A percentile compares a stretch with the other conserved stretches of the same genome.
phyloP scores from a whole-genome alignment of 176 grass and related monocot species.

The Ampelocalamus luodianensis region DNA sequence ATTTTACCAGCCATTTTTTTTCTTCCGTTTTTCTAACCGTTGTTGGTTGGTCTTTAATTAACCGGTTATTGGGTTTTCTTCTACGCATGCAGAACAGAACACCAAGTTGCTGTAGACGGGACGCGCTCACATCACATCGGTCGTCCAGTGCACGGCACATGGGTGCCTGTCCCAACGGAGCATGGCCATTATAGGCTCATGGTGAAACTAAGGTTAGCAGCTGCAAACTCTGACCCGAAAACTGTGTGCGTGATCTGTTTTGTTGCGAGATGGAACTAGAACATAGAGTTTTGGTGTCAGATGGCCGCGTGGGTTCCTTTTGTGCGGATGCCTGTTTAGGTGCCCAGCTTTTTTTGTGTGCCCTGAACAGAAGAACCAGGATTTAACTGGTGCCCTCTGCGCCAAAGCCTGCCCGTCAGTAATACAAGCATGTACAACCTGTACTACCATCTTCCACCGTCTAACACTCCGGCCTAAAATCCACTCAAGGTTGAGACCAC shows the following conservation, averaged over 20 bases:
- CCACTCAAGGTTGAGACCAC: too few species aligned
- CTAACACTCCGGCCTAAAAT: not conserved
- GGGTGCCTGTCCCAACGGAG: conserved; percentile 22
- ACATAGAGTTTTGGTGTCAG: conserved; percentile 30
- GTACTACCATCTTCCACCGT: conserved; percentile 26
- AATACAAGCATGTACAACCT: conserved; percentile 32
- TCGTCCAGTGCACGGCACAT: conserved; percentile 29
- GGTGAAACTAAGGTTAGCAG: conserved; percentile 40
- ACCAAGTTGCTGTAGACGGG: conserved; percentile 25
- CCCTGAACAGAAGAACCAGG: conserved; percentile 40
- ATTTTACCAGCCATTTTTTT: conserved; percentile 6
- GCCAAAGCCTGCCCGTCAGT: conserved; percentile 44
- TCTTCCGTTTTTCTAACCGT: not conserved
- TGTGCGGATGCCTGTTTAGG: conserved; percentile 39
- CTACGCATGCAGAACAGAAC: conserved; percentile 27
- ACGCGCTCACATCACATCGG: conserved; percentile 31
- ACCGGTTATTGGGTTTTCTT: conserved; percentile 10
- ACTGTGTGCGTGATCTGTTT: conserved; percentile 35
- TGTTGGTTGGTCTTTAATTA: conserved; percentile 10
- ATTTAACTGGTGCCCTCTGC: conserved; percentile 47
- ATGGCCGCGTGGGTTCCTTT: conserved; percentile 40
- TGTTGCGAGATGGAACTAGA: conserved; percentile 27
- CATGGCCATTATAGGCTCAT: conserved; percentile 35
- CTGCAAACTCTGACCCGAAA: conserved; percentile 45
- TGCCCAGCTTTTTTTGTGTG: conserved; percentile 44